phyloP scores from a whole-genome alignment of 1,284 basidiomycete species.

The Boletellus sp. region DNA sequence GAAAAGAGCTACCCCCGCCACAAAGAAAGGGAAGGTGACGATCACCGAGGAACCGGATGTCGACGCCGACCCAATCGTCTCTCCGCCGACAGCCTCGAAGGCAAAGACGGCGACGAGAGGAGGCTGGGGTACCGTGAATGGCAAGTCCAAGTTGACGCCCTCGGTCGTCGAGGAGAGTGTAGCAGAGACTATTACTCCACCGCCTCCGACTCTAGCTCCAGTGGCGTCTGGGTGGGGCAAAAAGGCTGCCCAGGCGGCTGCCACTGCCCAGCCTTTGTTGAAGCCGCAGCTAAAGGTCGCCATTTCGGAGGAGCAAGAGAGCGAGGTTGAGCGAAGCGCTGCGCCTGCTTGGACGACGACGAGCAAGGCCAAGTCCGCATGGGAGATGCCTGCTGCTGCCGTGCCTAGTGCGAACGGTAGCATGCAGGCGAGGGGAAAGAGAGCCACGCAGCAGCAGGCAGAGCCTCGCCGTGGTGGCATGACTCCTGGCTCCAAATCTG shows the following conservation, averaged over 20 bases:
- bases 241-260: constrained; percentile 8
- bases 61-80: constrained; percentile 35
- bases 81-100: constrained; percentile 12
- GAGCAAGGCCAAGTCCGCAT: constrained; percentile 20
- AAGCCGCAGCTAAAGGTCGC: constrained; percentile 20
- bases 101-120: constrained; percentile 11
- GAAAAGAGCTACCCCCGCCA: constrained; percentile 24
- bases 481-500: constrained; percentile 10
- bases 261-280: too few species aligned
- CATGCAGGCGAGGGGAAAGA: constrained; percentile 14
- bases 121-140: constrained; percentile 16
- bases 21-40: constrained; percentile 35
- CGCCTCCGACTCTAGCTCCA: not conserved
- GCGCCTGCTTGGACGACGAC: constrained; percentile 2
- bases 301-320: constrained; percentile 20
- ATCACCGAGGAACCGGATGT: constrained; percentile 48
- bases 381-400: constrained; percentile 12
- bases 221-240: constrained; percentile 11
- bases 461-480: constrained; percentile 8
- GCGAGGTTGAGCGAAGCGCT: constrained; percentile 8
- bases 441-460: constrained; percentile 7
- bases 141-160: constrained; percentile 18
- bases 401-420: not conserved
- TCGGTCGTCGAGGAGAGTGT: constrained; percentile 12
- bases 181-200: constrained; percentile 5